Conservation (phyloP, 495 filamentous ascomycete genomes). For the Ramalina intermedia region DNA sequence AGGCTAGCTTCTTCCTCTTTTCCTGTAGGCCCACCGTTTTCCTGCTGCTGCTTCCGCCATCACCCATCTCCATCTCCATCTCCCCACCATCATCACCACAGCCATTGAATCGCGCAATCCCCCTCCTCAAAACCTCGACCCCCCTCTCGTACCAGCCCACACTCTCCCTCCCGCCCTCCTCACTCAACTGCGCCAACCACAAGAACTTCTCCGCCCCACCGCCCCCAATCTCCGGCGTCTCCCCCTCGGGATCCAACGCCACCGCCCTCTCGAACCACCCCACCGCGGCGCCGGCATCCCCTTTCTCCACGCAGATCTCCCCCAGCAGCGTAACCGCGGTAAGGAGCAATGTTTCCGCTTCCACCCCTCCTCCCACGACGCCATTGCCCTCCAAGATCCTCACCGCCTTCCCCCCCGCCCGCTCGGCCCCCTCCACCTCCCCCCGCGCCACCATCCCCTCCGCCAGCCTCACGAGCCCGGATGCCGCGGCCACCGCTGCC, state of each 20-base stretch:
- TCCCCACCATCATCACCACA: constrained; percentile 13
- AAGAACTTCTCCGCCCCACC: constrained; percentile 90
- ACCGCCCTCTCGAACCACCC: constrained; percentile 55
- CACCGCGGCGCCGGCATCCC: constrained; percentile 58
- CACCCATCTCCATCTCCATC: constrained; percentile 14
- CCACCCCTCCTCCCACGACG: neutral
- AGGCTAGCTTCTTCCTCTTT: constrained; percentile 64
- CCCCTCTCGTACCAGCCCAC: constrained; percentile 82
- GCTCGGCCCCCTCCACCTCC: neutral
- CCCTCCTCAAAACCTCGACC: constrained; percentile 47
- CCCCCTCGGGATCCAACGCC: constrained; percentile 56
- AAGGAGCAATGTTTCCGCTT: constrained; percentile 17
- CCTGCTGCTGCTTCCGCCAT: constrained; percentile 49
- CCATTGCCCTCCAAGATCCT: neutral
- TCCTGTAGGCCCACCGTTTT: constrained; percentile 30
- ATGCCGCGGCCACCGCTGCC: neutral
- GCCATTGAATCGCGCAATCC: constrained; percentile 41
- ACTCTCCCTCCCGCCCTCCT: constrained; percentile 70
- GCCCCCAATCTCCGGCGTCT: constrained; percentile 42
- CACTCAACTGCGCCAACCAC: constrained; percentile 85
- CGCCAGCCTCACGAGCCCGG: neutral
- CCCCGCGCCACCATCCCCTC: neutral
- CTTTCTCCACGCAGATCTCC: constrained; percentile 73
- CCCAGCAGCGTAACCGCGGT: constrained; percentile 65
- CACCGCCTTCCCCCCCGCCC: neutral